These are phyloP conservation scores for Amauroascus niger DNA, from an alignment of 2,329 filamentous ascomycete species.

Conservation along the genomic window DNA sequence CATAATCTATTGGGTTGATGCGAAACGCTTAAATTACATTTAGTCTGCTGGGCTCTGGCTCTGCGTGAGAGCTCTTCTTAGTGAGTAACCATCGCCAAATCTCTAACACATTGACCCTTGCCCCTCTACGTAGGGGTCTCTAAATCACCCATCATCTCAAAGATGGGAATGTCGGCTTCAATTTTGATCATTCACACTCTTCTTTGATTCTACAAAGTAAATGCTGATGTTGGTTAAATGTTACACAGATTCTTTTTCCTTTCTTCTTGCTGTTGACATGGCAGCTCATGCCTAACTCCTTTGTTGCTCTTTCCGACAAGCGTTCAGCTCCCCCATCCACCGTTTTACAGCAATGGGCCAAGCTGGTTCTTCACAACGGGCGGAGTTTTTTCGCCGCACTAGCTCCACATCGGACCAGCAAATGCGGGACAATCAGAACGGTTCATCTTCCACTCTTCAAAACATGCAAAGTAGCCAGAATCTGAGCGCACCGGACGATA, in stretches of 20 bases:
- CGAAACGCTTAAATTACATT: background rate
- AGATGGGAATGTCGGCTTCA: background rate
- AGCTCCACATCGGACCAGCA: constrained; percentile 1
- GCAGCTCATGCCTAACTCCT: constrained; percentile 10
- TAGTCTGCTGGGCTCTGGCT: background rate
- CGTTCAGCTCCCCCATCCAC: background rate
- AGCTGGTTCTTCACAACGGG: constrained; percentile 12
- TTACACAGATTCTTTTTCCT: background rate
- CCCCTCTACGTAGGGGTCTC: background rate
- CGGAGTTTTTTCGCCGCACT: constrained; percentile 6
- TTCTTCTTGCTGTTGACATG: background rate
- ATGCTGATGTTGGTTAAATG: background rate
- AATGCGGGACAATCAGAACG: background rate
- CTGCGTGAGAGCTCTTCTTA: background rate
- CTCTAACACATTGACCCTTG: background rate
- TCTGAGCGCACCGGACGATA: background rate
- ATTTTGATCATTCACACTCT: background rate
- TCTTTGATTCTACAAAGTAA: background rate
- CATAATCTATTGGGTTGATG: background rate
- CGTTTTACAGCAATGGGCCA: constrained; percentile 11
- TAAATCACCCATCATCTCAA: background rate
- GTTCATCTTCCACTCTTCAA: background rate
- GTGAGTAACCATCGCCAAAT: constrained; percentile 1
- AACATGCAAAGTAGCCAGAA: background rate
- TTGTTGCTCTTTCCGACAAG: constrained; percentile 6